phyloP scores from a whole-genome alignment of 805 yeast genomes.

The Candida tammaniensis region DNA sequence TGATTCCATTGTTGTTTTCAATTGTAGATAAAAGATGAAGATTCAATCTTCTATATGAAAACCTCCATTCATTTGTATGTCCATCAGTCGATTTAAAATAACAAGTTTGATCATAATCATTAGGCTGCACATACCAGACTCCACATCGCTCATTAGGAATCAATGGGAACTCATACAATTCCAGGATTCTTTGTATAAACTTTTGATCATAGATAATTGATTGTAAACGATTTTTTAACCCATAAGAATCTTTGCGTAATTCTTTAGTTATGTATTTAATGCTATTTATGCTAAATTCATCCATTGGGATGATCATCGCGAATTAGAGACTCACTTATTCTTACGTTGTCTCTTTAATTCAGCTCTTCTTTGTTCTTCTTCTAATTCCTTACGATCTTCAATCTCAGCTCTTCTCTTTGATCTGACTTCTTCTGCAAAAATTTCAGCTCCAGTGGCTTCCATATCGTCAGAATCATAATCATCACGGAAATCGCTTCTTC shows the following conservation, averaged over 20 bases:
- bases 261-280: conserved; percentile 35
- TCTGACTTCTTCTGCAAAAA: conserved; percentile 74
- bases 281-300: conserved; percentile 18
- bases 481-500: conserved; percentile 45
- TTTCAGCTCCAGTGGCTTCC: conserved; percentile 94
- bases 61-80: conserved; percentile 77
- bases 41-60: conserved; percentile 70
- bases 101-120: conserved; percentile 40
- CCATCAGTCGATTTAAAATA: conserved; percentile 94
- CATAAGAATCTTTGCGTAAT: conserved; percentile 48
- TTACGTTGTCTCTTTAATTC: conserved; percentile 21
- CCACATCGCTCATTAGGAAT: conserved; percentile 87
- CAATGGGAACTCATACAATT: conserved; percentile 32
- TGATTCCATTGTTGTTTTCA: conserved; percentile 40
- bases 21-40: conserved; percentile 62
- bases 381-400: conserved; percentile 76
- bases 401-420: conserved; percentile 65
- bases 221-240: conserved; percentile 58
- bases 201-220: conserved; percentile 66
- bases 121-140: conserved; percentile 69
- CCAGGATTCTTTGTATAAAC: conserved; percentile 39
- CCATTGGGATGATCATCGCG: not conserved
- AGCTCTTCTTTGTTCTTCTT: conserved; percentile 48
- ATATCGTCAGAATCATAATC: conserved; percentile 58
- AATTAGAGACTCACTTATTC: not conserved